A percentile compares a stretch with the other conserved stretches of the same genome.
These are phyloP conservation scores for Cyanidioschyzon merolae DNA, from an alignment of 23 red algal species.

Conservation along the genomic window DNA sequence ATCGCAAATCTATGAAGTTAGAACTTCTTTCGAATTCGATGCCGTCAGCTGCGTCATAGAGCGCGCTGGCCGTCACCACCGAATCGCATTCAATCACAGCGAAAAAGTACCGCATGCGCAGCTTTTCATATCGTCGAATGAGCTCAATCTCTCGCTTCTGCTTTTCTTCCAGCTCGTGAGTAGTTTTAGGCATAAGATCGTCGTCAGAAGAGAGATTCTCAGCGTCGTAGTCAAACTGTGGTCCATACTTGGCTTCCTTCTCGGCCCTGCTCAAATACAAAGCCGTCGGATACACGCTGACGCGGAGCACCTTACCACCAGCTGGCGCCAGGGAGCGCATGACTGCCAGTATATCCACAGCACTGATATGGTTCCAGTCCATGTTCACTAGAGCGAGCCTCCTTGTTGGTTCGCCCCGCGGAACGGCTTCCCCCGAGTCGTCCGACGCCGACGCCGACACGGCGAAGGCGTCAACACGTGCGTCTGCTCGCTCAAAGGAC, in stretches of 20 bases:
- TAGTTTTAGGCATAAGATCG: background rate
- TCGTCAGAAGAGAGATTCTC: background rate
- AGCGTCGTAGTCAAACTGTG: slow-evolving; percentile 16
- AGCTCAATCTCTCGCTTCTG: slow-evolving; percentile 24
- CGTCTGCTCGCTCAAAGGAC: too few relatives aligned
- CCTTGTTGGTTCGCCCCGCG: slow-evolving; percentile 48
- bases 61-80: slow-evolving; percentile 39
- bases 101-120: slow-evolving; percentile 61
- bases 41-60: slow-evolving; percentile 80
- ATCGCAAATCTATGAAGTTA: slow-evolving; percentile 72
- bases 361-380: slow-evolving; percentile 68
- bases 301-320: slow-evolving; percentile 30
- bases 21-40: slow-evolving; percentile 59
- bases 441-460: background rate
- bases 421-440: slow-evolving; percentile 35
- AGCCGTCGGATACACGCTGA: slow-evolving; percentile 63
- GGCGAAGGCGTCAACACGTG: slow-evolving; percentile 4
- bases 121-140: slow-evolving; percentile 69
- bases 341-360: slow-evolving; percentile 64
- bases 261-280: slow-evolving; percentile 53
- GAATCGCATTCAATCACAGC: slow-evolving; percentile 69
- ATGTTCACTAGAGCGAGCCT: slow-evolving; percentile 66
- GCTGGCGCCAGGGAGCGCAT: slow-evolving; percentile 50
- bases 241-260: slow-evolving; percentile 42
- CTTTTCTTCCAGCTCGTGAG: slow-evolving; percentile 35